Conservation (phyloP, 495 filamentous ascomycete species). For the Aspergillus hancockii region DNA sequence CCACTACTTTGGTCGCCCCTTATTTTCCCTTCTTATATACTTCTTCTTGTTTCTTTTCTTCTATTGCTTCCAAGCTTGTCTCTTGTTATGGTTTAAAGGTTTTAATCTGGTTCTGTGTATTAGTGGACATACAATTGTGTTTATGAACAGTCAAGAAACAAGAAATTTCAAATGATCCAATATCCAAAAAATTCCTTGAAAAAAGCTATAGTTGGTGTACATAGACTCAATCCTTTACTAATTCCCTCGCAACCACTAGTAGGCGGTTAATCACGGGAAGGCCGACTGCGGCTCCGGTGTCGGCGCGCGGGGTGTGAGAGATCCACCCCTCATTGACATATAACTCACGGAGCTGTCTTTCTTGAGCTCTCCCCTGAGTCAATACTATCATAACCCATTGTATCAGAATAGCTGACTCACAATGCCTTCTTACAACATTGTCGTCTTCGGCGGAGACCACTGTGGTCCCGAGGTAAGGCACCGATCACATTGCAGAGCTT, state of each 20-base stretch:
- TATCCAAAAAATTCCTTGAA: too few relatives aligned
- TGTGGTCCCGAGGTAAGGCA: conserved; percentile 85
- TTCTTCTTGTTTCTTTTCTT: conserved; percentile 7
- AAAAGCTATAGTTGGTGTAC: too few relatives aligned
- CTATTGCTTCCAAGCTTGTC: conserved; percentile 18
- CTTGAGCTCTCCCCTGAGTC: conserved; percentile 21
- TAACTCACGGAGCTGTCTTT: conserved; percentile 16
- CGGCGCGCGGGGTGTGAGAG: conserved; percentile 25
- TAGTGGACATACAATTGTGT: conserved; percentile 7
- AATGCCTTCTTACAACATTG: conserved; percentile 57
- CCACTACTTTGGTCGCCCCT: conserved; percentile 17
- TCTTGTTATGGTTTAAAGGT: conserved; percentile 16
- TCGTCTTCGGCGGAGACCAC: conserved; percentile 86
- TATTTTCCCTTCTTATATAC: conserved; percentile 9
- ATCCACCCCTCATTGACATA: conserved; percentile 21
- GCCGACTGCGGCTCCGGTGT: conserved; percentile 25
- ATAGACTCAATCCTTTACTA: too few relatives aligned
- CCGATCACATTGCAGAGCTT: conserved; percentile 5
- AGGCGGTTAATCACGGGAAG: conserved; percentile 4
- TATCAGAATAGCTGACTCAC: conserved; percentile 12
- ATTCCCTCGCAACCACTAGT: not conserved
- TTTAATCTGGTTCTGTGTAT: conserved; percentile 34
- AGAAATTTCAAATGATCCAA: not conserved
- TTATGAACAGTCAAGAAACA: not conserved
- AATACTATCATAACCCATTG: conserved; percentile 5